Conservation (phyloP, 805 yeast genomes). For the Yamadazyma sp. region DNA sequence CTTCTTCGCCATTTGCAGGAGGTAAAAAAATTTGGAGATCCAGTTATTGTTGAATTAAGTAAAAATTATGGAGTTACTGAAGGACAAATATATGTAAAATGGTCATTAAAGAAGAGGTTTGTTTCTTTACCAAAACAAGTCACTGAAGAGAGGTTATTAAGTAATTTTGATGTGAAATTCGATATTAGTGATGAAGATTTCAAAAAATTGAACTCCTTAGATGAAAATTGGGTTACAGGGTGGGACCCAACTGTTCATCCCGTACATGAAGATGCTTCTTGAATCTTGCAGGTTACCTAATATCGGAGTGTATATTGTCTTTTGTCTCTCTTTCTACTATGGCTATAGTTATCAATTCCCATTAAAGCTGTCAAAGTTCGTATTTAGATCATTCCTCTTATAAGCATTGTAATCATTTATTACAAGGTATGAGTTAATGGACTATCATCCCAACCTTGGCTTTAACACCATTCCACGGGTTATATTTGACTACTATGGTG, state of each 20-base stretch:
- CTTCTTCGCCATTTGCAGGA: slow-evolving; percentile 75
- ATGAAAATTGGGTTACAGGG: slow-evolving; percentile 15
- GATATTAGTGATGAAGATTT: slow-evolving; percentile 25
- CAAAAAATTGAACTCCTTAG: slow-evolving; percentile 22
- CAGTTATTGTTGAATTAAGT: slow-evolving; percentile 48
- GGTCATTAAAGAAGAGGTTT: slow-evolving; percentile 72
- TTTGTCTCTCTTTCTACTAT: too few relatives aligned
- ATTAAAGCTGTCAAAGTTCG: too few relatives aligned
- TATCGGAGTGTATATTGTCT: too few relatives aligned
- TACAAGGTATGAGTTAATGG: too few relatives aligned
- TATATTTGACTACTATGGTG: too few relatives aligned
- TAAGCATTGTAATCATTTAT: too few relatives aligned
- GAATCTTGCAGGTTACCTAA: too few relatives aligned
- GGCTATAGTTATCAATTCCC: too few relatives aligned
- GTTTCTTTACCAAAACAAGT: slow-evolving; percentile 69
- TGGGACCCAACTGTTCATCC: slow-evolving; percentile 4
- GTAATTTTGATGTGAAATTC: slow-evolving; percentile 41
- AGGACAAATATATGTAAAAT: slow-evolving; percentile 33
- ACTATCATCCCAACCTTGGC: too few relatives aligned
- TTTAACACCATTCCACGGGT: too few relatives aligned
- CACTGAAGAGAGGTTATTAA: slow-evolving; percentile 48
- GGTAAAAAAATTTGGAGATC: slow-evolving; percentile 39
- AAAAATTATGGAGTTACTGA: slow-evolving; percentile 46
- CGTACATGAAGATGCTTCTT: too few relatives aligned
- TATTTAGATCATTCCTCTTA: too few relatives aligned